Base-by-base conservation (phyloP, 73 alveolate genomes). In the Stentor coeruleus region DNA sequence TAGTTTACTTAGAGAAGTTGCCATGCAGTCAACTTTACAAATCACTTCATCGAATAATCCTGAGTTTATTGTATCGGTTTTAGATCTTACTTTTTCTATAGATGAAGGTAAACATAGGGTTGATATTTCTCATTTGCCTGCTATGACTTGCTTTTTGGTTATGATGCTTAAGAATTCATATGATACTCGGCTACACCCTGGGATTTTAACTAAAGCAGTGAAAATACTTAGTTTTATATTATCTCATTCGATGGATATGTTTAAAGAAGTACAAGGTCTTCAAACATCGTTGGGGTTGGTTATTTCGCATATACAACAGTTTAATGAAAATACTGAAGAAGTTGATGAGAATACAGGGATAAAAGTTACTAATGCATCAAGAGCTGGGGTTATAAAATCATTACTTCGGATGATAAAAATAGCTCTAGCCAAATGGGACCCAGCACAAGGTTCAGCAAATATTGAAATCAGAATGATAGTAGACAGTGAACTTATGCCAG, bases 251-350 rank as follows among this genome's bases (percentile, higher is more conserved):
- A 36, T 75, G 6, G 83, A 75, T 38, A 75, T 75, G 59, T 75
- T 75, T 40, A 75, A 39, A 75, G 83, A 75, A 35, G 59, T 75
- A 20, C 80, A 40, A n/a, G 83, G 83, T 2, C 31, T 75, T 3
- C 59, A 36, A 6, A 75, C 72, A n/a, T 15, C n/a, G 33, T 20
- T 75, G 2, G 20, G n/a, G 26, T 37, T 40, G 28, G n/a, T n/a
- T n/a, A n/a, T n/a, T n/a, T n/a, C 72, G 14, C 26, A 37, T 31
- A 75, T 20, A n/a, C 59, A 75, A 75, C 26, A 37, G 26, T 30
- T 37, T 2, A 31, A 37, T 6, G 33, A 37, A 11, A 60, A 11
- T 60, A 28, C 6, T n/a, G 80, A 35, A 28, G 14, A 26, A 11
- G 80, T 14, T 14, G 20, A 20, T 49, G 6, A 6, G 66, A 49